Evolutionary conservation across 176 grass and related monocot species (phyloP).

Genomic region (Metroxylon sagu): DNA sequence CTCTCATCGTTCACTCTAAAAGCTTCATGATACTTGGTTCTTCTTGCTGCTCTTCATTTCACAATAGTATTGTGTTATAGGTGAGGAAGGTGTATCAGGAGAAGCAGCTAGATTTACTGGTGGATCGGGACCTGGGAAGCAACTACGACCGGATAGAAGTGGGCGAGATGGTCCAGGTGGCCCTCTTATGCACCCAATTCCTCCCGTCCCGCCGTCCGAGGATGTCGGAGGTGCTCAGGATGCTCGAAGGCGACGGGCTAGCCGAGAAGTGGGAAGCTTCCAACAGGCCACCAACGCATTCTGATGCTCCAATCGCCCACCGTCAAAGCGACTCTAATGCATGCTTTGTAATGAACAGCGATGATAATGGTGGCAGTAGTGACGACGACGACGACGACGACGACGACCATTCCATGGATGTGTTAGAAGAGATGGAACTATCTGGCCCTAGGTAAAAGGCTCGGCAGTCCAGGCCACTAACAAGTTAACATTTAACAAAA

Average conservation of each 20-base stretch:
- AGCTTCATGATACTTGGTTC: background rate
- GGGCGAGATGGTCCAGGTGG: constrained; percentile 62
- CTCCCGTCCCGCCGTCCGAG: constrained; percentile 60
- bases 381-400: constrained; percentile 54
- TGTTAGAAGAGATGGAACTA: constrained; percentile 74
- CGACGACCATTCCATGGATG: constrained; percentile 35
- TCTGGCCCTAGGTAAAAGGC: constrained; percentile 48
- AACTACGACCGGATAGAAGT: constrained; percentile 64
- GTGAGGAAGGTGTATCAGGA: constrained; percentile 76
- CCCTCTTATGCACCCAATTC: constrained; percentile 62
- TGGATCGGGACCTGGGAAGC: constrained; percentile 43
- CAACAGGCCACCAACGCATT: constrained; percentile 9
- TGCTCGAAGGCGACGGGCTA: constrained; percentile 75
- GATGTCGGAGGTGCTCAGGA: constrained; percentile 68
- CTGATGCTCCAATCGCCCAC: constrained; percentile 15
- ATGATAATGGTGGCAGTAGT: constrained; percentile 44
- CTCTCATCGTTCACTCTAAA: too few species aligned
- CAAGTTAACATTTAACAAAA: too few species aligned
- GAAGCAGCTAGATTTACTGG: constrained; percentile 46
- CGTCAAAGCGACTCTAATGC: constrained; percentile 34
- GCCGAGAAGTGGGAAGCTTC: constrained; percentile 72
- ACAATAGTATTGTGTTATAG: constrained; percentile 5
- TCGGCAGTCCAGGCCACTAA: too few species aligned
- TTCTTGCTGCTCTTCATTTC: too few species aligned
- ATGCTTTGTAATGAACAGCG: constrained; percentile 40